A percentile compares a stretch with the other conserved stretches of the same genome.
Conservation (phyloP, 2,329 filamentous ascomycete species). For the Ascochyta viciae-villosae region DNA sequence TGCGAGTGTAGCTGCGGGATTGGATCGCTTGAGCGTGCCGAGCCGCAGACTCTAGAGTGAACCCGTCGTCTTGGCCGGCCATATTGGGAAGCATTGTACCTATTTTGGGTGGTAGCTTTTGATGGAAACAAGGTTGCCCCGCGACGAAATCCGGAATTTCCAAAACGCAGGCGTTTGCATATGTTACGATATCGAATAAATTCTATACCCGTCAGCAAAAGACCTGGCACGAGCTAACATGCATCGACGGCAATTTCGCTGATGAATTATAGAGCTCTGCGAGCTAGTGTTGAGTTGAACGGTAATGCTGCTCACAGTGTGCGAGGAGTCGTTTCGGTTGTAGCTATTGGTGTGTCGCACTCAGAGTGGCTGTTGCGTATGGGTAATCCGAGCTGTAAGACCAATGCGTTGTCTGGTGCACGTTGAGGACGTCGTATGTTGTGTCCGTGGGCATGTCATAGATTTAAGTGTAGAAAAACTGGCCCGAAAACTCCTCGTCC, state of each 20-base stretch:
- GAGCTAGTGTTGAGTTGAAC: background rate
- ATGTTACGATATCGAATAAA: background rate
- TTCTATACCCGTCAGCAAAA: background rate
- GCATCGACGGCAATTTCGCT: background rate
- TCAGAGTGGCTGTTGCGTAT: background rate
- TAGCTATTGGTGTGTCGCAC: background rate
- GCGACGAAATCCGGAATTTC: background rate
- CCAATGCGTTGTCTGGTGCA: background rate
- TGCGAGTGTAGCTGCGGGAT: background rate
- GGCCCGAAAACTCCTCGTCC: background rate
- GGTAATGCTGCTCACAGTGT: background rate
- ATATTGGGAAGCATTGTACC: background rate
- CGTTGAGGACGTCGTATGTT: background rate
- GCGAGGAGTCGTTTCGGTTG: background rate
- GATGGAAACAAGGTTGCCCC: background rate
- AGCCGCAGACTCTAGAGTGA: background rate
- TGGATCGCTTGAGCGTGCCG: conserved; percentile 2
- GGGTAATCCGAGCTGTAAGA: background rate
- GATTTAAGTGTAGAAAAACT: conserved; percentile 1
- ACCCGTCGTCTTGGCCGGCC: background rate
- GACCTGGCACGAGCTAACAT: background rate
- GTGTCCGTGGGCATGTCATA: background rate
- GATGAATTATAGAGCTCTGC: background rate
- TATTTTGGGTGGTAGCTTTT: background rate
- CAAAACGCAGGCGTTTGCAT: background rate